Percentiles rank a stretch among this genome's conserved stretches.
phyloP scores from a whole-genome alignment of 1,284 basidiomycete species.

The Pseudozyma sp. region DNA sequence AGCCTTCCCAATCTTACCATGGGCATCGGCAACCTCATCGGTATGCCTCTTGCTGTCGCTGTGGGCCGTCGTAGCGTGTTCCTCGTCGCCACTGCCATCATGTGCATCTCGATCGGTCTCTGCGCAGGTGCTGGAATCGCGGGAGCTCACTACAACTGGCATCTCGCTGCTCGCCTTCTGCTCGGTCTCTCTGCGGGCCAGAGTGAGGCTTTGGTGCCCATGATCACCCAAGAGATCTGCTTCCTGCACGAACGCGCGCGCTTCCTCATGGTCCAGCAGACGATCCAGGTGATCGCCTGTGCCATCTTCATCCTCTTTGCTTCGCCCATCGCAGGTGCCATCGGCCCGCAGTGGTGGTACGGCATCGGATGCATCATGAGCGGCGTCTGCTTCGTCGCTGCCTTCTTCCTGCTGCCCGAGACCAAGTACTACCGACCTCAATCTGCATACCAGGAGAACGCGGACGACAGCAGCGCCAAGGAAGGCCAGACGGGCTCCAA shows the following conservation, averaged over 20 bases:
- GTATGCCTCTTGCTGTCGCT: constrained; percentile 17
- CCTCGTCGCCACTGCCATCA: constrained; percentile 18
- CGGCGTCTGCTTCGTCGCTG: constrained; percentile 13
- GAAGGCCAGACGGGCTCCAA: neutral
- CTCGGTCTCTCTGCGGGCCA: constrained; percentile 19
- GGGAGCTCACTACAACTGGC: constrained; percentile 8
- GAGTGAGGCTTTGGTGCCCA: constrained; percentile 19
- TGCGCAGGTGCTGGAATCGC: constrained; percentile 14
- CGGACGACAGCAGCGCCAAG: constrained; percentile 3
- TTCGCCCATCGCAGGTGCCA: constrained; percentile 15
- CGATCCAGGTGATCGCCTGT: constrained; percentile 18
- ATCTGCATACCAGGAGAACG: constrained; percentile 6
- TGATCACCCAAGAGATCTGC: constrained; percentile 23
- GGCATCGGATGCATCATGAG: constrained; percentile 17
- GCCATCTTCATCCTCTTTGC: constrained; percentile 19
- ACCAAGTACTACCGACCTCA: constrained; percentile 21
- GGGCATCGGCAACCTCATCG: constrained; percentile 20
- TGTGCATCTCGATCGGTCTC: constrained; percentile 15
- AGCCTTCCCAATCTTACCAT: constrained; percentile 22
- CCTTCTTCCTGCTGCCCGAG: constrained; percentile 21
- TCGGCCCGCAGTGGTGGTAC: constrained; percentile 24
- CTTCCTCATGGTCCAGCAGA: constrained; percentile 24
- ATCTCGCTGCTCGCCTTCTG: constrained; percentile 12
- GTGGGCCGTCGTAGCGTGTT: constrained; percentile 20
- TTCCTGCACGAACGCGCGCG: constrained; percentile 18